Evolutionary conservation across 169 alveolate genomes (phyloP).

Genomic region (Sarcocystis neurona): DNA sequence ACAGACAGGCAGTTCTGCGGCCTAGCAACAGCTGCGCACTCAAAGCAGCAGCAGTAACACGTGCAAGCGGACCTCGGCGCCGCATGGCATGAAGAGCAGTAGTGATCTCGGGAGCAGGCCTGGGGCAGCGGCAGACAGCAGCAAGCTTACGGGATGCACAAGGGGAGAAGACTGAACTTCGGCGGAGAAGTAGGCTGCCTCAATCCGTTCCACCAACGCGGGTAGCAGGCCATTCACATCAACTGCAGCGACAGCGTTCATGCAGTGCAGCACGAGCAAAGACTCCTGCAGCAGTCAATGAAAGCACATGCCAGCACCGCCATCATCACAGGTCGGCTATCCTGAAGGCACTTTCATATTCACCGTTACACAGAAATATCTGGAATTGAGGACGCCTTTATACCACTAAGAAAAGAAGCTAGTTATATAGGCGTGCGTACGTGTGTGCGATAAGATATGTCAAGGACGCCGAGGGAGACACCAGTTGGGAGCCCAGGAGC

Average conservation of each 20-base stretch:
- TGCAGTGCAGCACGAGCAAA: not conserved
- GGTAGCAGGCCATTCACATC: conserved; percentile 24
- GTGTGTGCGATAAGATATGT: too few species aligned
- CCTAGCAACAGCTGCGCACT: not conserved
- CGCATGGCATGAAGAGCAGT: too few species aligned
- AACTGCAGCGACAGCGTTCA: not conserved
- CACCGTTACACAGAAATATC: not conserved
- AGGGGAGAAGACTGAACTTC: conserved; percentile 7
- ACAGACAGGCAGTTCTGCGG: not conserved
- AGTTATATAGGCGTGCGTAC: not conserved
- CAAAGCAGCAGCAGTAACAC: not conserved
- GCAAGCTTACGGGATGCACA: not conserved
- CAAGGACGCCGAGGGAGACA: too few species aligned
- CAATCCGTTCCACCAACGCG: conserved; percentile 4
- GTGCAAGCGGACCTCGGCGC: not conserved
- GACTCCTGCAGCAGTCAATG: too few species aligned
- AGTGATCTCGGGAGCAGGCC: too few species aligned
- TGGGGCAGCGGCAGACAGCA: not conserved
- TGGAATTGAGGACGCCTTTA: not conserved
- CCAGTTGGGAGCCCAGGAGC: too few species aligned
- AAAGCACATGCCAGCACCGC: too few species aligned
- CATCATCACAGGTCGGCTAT: too few species aligned
- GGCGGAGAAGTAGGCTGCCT: conserved; percentile 17
- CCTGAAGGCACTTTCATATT: not conserved
- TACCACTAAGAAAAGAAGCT: not conserved